A percentile compares a stretch with the other conserved stretches of the same genome.
Evolutionary conservation across 2,329 filamentous ascomycete species (phyloP).

Genomic region (Colletotrichum acutatum): DNA sequence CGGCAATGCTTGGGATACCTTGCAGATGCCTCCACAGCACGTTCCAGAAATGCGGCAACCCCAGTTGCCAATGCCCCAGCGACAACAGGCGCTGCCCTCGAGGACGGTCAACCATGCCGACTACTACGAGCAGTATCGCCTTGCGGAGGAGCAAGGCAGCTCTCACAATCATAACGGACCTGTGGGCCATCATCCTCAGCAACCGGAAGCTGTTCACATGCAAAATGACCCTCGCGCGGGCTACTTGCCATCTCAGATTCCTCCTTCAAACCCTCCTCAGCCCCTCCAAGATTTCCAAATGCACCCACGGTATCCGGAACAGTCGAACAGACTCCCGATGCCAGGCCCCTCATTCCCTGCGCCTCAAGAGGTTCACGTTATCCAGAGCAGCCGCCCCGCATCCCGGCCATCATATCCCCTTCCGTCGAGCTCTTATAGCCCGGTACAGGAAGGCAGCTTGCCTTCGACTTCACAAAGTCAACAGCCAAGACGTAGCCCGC

Average conservation of each 20-base stretch:
- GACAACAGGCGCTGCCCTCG: conserved; percentile 12
- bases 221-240: conserved; percentile 1
- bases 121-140: conserved; percentile 26
- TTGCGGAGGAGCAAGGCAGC: conserved; percentile 19
- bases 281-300: conserved; percentile 20
- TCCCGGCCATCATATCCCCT: conserved; percentile 17
- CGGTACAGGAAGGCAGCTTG: conserved; percentile 22
- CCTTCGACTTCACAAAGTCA: conserved; percentile 18
- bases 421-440: conserved; percentile 21
- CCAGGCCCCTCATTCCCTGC: conserved; percentile 2
- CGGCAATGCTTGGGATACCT: conserved; percentile 21
- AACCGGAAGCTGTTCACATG: conserved; percentile 14
- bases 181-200: background rate
- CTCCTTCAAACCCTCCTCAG: background rate
- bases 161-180: conserved; percentile 1
- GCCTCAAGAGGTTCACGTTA: conserved; percentile 26
- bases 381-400: conserved; percentile 27
- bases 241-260: conserved; percentile 13
- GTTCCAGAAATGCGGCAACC: conserved; percentile 23
- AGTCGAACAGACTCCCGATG: conserved; percentile 12
- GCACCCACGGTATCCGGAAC: conserved; percentile 22
- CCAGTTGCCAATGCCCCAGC: conserved; percentile 20
- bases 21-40: conserved; percentile 26
- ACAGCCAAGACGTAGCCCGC: conserved; percentile 26
- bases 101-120: conserved; percentile 16